phyloP scores from a whole-genome alignment of 805 yeast species.

The Saturnispora sekii region DNA sequence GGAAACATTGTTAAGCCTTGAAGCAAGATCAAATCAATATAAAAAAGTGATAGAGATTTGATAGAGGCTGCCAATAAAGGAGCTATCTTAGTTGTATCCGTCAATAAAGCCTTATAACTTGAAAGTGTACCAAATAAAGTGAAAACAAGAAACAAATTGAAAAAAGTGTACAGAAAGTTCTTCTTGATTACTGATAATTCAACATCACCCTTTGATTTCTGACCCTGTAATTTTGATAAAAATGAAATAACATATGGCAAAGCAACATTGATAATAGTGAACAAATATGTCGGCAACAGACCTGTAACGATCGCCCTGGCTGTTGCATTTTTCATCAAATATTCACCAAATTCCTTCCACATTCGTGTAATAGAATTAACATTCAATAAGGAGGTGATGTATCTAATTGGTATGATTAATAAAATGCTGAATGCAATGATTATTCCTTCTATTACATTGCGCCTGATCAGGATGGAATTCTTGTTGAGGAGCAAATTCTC shows the following conservation, averaged over 20 bases:
- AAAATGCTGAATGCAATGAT: conserved; percentile 42
- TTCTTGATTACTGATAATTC: conserved; percentile 48
- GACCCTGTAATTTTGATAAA: conserved; percentile 42
- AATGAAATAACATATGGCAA: conserved; percentile 48
- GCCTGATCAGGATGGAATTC: conserved; percentile 27
- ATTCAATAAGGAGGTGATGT: conserved; percentile 47
- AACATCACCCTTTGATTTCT: conserved; percentile 47
- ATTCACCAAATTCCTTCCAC: conserved; percentile 52
- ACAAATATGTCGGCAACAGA: conserved; percentile 51
- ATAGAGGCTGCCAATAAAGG: conserved; percentile 44
- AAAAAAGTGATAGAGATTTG: conserved; percentile 42
- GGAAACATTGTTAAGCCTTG: conserved; percentile 66
- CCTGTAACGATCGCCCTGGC: conserved; percentile 50
- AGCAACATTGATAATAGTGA: conserved; percentile 41
- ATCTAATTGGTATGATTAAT: conserved; percentile 45
- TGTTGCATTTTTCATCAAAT: conserved; percentile 40
- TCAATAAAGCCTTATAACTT: conserved; percentile 46
- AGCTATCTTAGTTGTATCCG: conserved; percentile 52
- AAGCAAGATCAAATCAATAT: conserved; percentile 51
- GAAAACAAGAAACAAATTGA: conserved; percentile 52
- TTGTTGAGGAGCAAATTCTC: conserved; percentile 36
- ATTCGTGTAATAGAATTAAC: conserved; percentile 44
- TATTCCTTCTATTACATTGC: conserved; percentile 25
- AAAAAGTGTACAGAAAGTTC: conserved; percentile 51
- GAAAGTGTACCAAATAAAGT: conserved; percentile 53